Conservation (phyloP, 768 basidiomycete species). For the Antrodiella citrinella region DNA sequence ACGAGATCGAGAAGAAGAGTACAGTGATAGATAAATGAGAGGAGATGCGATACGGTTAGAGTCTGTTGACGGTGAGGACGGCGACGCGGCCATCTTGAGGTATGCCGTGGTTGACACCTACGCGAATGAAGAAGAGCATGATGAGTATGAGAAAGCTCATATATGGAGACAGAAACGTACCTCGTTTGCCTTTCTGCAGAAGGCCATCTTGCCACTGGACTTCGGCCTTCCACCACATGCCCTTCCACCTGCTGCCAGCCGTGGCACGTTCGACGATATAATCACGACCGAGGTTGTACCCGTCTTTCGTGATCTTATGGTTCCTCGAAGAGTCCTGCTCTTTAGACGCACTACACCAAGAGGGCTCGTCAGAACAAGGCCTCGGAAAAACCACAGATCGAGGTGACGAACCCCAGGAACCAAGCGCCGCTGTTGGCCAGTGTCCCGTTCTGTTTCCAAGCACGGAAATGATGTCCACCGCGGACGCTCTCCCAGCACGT, state of each 20-base stretch:
- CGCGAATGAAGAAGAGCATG: background rate
- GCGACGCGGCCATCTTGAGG: slow-evolving; percentile 75
- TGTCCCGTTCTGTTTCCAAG: slow-evolving; percentile 84
- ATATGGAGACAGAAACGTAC: slow-evolving; percentile 26
- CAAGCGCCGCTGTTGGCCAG: slow-evolving; percentile 66
- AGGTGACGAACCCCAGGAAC: slow-evolving; percentile 64
- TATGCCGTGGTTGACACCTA: slow-evolving; percentile 78
- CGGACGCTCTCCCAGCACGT: slow-evolving; percentile 81
- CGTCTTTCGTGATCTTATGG: slow-evolving; percentile 70
- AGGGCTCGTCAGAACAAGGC: too few relatives aligned
- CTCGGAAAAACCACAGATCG: background rate
- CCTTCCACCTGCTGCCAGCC: slow-evolving; percentile 51
- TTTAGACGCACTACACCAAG: slow-evolving; percentile 51
- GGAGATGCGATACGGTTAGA: slow-evolving; percentile 16
- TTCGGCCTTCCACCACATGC: slow-evolving; percentile 67
- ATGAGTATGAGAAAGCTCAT: too few relatives aligned
- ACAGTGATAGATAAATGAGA: background rate
- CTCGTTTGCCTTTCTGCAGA: slow-evolving; percentile 58
- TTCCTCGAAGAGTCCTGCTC: slow-evolving; percentile 60
- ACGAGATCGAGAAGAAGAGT: too few relatives aligned
- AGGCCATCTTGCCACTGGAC: slow-evolving; percentile 71
- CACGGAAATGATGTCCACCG: slow-evolving; percentile 87
- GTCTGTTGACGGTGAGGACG: slow-evolving; percentile 58
- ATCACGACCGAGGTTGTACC: slow-evolving; percentile 80
- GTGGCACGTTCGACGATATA: slow-evolving; percentile 63